Evolutionary conservation across 495 filamentous ascomycete species (phyloP), one percentile per base, ranked within the genome.

Genomic region (Neurospora intermedia): DNA sequence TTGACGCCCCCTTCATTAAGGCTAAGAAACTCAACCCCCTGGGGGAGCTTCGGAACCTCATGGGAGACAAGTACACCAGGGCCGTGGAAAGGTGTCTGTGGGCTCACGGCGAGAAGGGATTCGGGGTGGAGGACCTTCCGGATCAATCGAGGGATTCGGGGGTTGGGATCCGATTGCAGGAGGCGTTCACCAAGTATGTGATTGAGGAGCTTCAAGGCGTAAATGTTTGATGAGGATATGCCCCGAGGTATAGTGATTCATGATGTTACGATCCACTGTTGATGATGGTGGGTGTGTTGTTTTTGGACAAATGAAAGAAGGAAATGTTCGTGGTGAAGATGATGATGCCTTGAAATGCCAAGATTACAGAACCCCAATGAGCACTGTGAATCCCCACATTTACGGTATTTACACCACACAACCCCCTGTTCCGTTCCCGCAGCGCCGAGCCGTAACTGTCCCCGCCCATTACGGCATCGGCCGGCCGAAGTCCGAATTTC

Each of bases 21-120:
- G 76, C 69, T 0, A 72, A 62, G 0, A 69, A 62, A 18, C 43
- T 71, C 0, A 80, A 78, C 7, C 80, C 80, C 3, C n/a, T 80
- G 9, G 39, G 15, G n/a, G 78, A 80, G 35, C 70, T 81, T 46
- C 59, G 73, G 1, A 74, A 78, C 38, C 18, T 76, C 4, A 74
- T 74, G 2, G 80, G 80, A 7, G 76, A 81, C 18, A 43, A 71
- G 43, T 81, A 81, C 70, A 75, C 46, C 40, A 69, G 20, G 15
- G 78, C 74, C 16, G 80, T 81, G 6, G 72, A 70, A 70, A 62
- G 77, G 43, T 81, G 80, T 71, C 46, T 81, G 0, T 77, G 76
- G 78, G 78, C 80, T 45, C 78, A 81, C 43, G 80, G 78, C 2
- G 75, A 77, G 40, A 73, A 75, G 71, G 80, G 80, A 11, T 78